phyloP scores from a whole-genome alignment of 148 eudicot genomes.

The Heliamphora exappendiculata region DNA sequence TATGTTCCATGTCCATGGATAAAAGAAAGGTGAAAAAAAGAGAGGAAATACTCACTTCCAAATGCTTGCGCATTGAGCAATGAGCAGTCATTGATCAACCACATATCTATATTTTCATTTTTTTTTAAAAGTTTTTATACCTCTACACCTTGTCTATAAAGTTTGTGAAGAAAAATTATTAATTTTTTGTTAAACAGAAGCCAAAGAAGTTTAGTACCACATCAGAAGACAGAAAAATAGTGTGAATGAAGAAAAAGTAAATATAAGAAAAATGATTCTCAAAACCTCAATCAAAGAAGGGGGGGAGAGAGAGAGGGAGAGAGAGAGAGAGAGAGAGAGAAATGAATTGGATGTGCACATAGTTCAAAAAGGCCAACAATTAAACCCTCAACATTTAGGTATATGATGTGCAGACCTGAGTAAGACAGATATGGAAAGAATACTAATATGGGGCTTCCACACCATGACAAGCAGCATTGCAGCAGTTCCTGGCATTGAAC shows the following conservation, averaged over 20 bases:
- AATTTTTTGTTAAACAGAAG: neutral
- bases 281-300: neutral
- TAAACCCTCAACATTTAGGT: neutral
- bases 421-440: conserved; percentile 56
- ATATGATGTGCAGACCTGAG: conserved; percentile 46
- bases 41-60: neutral
- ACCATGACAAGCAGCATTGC: conserved; percentile 81
- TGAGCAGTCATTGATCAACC: neutral
- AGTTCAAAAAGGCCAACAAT: neutral
- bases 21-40: too few species aligned
- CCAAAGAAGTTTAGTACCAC: neutral
- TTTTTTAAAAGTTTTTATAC: too few species aligned
- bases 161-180: neutral
- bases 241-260: neutral
- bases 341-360: neutral
- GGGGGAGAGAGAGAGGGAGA: neutral
- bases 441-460: conserved; percentile 74
- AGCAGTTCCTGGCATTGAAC: conserved; percentile 65
- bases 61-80: neutral
- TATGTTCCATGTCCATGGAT: neutral
- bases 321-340: neutral
- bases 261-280: neutral
- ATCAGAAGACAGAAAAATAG: neutral
- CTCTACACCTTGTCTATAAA: too few species aligned
- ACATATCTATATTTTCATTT: neutral